These are phyloP conservation scores for Hemerocallis citrina DNA, from an alignment of 106 monocot species.

Conservation along the genomic window DNA sequence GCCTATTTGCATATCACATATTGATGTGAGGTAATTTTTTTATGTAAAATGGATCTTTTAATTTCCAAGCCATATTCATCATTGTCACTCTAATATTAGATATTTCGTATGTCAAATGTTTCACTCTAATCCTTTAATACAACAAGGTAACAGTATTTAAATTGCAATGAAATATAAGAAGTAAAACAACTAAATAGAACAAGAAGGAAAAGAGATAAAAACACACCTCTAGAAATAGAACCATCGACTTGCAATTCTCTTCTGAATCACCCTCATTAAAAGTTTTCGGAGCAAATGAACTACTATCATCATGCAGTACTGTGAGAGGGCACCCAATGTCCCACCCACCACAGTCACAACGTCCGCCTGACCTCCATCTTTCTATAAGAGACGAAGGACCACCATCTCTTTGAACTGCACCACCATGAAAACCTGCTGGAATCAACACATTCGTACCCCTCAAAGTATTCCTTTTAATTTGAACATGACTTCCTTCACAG, in stretches of 20 bases:
- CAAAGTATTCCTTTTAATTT: neutral
- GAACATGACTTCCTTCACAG: no score
- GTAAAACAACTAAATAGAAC: no score
- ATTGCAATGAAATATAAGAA: no score
- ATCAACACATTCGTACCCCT: conserved; percentile 35
- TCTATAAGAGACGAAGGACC: conserved; percentile 61
- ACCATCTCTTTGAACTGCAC: conserved; percentile 9
- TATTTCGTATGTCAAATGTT: no score
- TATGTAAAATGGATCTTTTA: no score
- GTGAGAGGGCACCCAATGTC: conserved; percentile 83
- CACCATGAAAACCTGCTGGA: conserved; percentile 68
- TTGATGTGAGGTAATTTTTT: no score
- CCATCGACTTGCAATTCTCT: conserved; percentile 15
- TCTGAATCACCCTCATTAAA: conserved; percentile 5
- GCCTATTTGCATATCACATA: no score
- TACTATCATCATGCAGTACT: conserved; percentile 27
- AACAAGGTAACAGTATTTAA: no score
- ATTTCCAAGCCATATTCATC: no score
- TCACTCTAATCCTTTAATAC: no score
- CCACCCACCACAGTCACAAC: conserved; percentile 94
- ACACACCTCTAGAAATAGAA: conserved; percentile 56
- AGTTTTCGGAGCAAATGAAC: neutral
- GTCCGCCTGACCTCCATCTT: conserved; percentile 71
- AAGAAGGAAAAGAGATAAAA: no score
- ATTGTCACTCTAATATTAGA: no score